A percentile compares a stretch with the other conserved stretches of the same genome.
These are phyloP conservation scores for Linanthus parryae DNA, from an alignment of 148 eudicot species.

Conservation along the genomic window DNA sequence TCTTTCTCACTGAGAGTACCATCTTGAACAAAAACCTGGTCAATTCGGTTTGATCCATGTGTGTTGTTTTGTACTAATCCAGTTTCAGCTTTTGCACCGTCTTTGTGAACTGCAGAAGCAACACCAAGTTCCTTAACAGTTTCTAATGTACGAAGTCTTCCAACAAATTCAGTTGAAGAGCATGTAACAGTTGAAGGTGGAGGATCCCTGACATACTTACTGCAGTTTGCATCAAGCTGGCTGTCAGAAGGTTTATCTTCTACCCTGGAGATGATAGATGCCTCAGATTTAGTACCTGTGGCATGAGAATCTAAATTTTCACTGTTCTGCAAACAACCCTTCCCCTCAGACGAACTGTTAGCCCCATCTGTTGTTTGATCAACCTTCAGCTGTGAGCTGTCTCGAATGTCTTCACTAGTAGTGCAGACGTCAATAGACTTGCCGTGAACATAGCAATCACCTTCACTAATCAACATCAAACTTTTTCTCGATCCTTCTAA, in stretches of 20 bases:
- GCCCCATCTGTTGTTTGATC: constrained; percentile 14
- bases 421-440: constrained; percentile 13
- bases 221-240: background rate
- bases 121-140: constrained; percentile 10
- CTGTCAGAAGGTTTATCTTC: background rate
- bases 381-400: constrained; percentile 7
- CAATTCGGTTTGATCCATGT: constrained; percentile 9
- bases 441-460: constrained; percentile 13
- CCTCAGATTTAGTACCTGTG: constrained; percentile 14
- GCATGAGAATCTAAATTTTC: background rate
- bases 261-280: constrained; percentile 11
- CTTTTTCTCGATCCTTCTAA: constrained; percentile 15
- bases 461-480: constrained; percentile 13
- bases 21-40: constrained; percentile 14
- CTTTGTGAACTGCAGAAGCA: constrained; percentile 8
- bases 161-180: background rate
- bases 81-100: constrained; percentile 9
- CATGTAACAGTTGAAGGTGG: background rate
- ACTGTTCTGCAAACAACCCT: constrained; percentile 5
- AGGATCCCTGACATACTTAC: background rate
- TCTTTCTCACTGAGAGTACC: constrained; percentile 16
- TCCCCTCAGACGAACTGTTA: too few relatives aligned
- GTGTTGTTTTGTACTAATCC: too few relatives aligned
- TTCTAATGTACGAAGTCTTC: constrained; percentile 1
- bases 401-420: constrained; percentile 6